Percentiles rank a stretch among this genome's conserved stretches.
Conservation (phyloP, 139 green algal genomes). For the Chlorella sp. region DNA sequence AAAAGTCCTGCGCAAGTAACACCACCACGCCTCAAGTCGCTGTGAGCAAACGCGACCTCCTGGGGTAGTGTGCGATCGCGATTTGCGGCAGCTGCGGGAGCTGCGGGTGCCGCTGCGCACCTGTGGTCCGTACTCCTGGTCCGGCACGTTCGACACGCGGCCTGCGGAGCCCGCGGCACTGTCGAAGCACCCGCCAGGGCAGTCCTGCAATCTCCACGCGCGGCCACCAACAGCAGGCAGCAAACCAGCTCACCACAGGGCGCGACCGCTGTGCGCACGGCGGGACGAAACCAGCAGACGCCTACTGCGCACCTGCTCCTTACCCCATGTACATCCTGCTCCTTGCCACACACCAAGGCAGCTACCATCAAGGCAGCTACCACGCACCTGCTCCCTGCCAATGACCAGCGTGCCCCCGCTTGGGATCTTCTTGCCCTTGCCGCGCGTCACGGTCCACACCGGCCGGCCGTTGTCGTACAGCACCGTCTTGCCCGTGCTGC, state of each 20-base stretch:
- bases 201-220: conserved; percentile 50
- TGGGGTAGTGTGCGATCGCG: no score
- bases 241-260: no score
- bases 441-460: conserved; percentile 60
- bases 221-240: no score
- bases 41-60: no score
- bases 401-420: conserved; percentile 79
- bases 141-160: conserved; percentile 3
- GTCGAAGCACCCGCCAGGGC: conserved; percentile 83
- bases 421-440: conserved; percentile 60
- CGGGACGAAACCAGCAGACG: no score
- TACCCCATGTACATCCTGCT: no score
- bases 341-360: no score
- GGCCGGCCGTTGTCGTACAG: conserved; percentile 78
- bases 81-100: no score
- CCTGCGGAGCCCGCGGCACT: conserved; percentile 50
- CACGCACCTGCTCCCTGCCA: conserved; percentile 77
- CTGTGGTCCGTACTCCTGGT: conserved; percentile 69
- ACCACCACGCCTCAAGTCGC: neutral
- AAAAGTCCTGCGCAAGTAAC: conserved; percentile 38
- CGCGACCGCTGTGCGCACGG: no score
- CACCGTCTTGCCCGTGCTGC: conserved; percentile 36
- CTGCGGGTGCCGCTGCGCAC: no score
- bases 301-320: no score
- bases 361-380: no score